Conservation (phyloP, 352 stramenopile species). For the Peronospora farinosa region DNA sequence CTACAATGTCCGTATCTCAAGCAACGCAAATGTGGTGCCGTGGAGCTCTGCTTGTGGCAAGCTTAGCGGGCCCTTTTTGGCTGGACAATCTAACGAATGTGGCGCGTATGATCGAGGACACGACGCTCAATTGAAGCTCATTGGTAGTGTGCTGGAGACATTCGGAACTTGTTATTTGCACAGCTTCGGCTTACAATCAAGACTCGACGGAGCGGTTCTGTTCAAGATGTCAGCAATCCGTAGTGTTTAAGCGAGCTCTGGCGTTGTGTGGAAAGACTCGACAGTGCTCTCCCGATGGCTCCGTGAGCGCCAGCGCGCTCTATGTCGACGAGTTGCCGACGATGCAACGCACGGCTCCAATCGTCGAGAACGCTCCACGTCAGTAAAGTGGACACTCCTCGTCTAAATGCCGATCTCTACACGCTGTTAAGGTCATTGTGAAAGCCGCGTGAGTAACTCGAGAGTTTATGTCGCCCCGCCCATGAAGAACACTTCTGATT, state of each 20-base stretch:
- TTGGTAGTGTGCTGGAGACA: neutral
- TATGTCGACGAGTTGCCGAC: conserved; percentile 14
- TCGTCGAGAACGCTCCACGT: conserved; percentile 9
- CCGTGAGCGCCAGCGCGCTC: conserved; percentile 7
- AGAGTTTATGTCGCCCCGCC: conserved; percentile 1
- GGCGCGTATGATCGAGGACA: too few species aligned
- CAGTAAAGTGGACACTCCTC: conserved; percentile 16
- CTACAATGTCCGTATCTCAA: conserved; percentile 12
- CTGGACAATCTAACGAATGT: neutral
- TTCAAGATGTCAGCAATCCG: conserved; percentile 14
- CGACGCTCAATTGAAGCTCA: conserved; percentile 4
- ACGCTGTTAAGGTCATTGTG: conserved; percentile 1
- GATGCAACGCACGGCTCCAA: conserved; percentile 1
- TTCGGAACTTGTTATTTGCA: conserved; percentile 27
- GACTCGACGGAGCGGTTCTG: conserved; percentile 17
- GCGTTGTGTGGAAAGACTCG: conserved; percentile 21
- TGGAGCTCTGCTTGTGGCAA: too few species aligned
- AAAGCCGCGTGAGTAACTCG: conserved; percentile 6
- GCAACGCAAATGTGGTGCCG: neutral
- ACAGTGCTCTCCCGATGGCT: conserved; percentile 3
- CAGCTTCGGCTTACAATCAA: conserved; percentile 12
- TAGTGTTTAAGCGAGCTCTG: conserved; percentile 4
- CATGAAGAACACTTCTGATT: conserved; percentile 13
- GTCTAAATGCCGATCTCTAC: conserved; percentile 18
- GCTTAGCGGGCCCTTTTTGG: neutral